Base-by-base conservation (phyloP, 139 green algal species). In the Coccomyxa sp. region DNA sequence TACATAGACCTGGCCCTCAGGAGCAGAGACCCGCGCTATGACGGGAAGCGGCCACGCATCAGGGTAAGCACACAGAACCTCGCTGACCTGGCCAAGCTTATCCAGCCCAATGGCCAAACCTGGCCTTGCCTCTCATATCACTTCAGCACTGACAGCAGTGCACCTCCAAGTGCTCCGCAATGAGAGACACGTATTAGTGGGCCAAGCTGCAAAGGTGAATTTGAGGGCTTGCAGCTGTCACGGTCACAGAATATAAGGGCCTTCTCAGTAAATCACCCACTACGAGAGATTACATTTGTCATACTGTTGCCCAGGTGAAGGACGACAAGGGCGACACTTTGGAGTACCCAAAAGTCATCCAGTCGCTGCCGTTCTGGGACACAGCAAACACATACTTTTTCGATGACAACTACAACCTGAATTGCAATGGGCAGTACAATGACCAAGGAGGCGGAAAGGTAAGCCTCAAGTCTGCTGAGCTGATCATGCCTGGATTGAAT, bases 271-370 rank as follows among this genome's bases (percentile, higher is more conserved):
- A 64, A 18, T 18, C 14, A 64, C 50, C 14, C 50, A 64, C 50
- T 18, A 64, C 14, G 50, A 64, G 50, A 14, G 14, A 18, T 18
- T 64, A n/a, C n/a, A n/a, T n/a, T n/a, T 72, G 64, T 38, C 29
- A 1, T 39, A 4, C 6, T 64, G 2, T 0, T 64, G 44, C 34
- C 27, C 72, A 82, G 78, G 78, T 88, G 29, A 18, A 34, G 2
- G 84, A 88, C 71, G 33, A 41, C n/a, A 86, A 86, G 64, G 84
- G 84, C 8, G 78, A 88, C 39, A 72, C 64, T 24, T 37, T 86
- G 27, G 50, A 44, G 6, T 88, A 86, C 58, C 84, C 84, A 24
- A 88, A 88, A 78, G 78, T 77, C 12, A 34, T 88, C 8, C 22
- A 33, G 27, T 6, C 18, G 55, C 81, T 88, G 58, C 84, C 84